phyloP scores from a whole-genome alignment of 1,139 yeast species.

The Kodamaea alishanica region DNA sequence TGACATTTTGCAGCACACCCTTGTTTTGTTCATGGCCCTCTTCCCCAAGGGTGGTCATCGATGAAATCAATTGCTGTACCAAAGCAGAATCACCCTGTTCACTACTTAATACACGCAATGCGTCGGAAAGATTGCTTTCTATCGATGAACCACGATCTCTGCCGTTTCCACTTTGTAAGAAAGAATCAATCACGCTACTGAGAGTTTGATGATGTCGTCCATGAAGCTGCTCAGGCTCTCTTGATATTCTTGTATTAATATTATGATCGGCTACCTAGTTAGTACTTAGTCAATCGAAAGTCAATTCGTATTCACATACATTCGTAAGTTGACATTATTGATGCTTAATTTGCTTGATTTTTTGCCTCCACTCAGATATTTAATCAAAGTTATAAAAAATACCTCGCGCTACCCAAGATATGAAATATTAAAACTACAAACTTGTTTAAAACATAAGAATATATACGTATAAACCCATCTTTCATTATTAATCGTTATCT shows the following conservation, averaged over 20 bases:
- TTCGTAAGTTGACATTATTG: constrained; percentile 26
- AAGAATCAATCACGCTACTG: constrained; percentile 33
- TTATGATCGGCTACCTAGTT: constrained; percentile 35
- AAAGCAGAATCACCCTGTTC: constrained; percentile 30
- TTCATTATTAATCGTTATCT: background rate
- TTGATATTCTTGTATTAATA: constrained; percentile 15
- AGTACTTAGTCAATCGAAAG: constrained; percentile 13
- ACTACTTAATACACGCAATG: constrained; percentile 28
- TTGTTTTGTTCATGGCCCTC: constrained; percentile 14
- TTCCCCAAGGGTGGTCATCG: constrained; percentile 15
- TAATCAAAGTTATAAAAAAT: no score
- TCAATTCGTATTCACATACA: constrained; percentile 28
- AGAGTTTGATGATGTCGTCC: constrained; percentile 37
- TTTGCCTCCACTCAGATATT: no score
- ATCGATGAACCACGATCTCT: constrained; percentile 2
- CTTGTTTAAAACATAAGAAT: no score
- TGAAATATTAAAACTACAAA: no score
- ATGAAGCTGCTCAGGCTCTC: constrained; percentile 7
- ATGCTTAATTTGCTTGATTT: no score
- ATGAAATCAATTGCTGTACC: constrained; percentile 26
- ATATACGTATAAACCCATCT: no score
- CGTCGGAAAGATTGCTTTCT: constrained; percentile 23
- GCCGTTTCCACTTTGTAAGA: constrained; percentile 20
- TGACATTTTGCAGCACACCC: constrained; percentile 67
- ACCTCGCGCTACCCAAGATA: no score